Conservation (phyloP, 2,329 filamentous ascomycete species). For the Gremmenia infestans region DNA sequence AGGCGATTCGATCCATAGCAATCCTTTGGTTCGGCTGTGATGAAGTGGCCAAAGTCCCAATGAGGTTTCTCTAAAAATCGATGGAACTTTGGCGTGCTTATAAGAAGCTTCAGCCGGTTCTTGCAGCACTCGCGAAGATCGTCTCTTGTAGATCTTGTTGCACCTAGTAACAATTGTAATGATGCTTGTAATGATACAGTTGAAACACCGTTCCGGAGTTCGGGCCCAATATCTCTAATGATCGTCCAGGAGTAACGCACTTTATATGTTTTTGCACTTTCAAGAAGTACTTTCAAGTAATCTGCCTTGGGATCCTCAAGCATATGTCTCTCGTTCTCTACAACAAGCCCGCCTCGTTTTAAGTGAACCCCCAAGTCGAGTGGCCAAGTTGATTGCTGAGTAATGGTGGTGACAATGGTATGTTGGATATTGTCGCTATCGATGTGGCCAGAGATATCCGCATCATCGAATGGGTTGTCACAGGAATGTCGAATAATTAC, state of each 20-base stretch:
- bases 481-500: neutral
- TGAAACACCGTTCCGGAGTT: too few species aligned
- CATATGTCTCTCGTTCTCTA: neutral
- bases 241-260: too few species aligned
- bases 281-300: neutral
- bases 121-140: neutral
- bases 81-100: neutral
- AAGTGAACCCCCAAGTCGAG: neutral
- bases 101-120: neutral
- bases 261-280: neutral
- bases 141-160: neutral
- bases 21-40: neutral
- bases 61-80: neutral
- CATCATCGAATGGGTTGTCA: neutral
- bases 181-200: too few species aligned
- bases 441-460: neutral
- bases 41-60: neutral
- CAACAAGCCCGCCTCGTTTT: rapidly evolving
- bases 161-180: too few species aligned
- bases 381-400: neutral
- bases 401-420: neutral
- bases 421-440: neutral
- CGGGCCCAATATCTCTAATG: too few species aligned
- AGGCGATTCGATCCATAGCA: too few species aligned
- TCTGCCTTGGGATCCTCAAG: neutral